Conservation (phyloP, 495 filamentous ascomycete genomes). For the Aspergillus homomorphus region DNA sequence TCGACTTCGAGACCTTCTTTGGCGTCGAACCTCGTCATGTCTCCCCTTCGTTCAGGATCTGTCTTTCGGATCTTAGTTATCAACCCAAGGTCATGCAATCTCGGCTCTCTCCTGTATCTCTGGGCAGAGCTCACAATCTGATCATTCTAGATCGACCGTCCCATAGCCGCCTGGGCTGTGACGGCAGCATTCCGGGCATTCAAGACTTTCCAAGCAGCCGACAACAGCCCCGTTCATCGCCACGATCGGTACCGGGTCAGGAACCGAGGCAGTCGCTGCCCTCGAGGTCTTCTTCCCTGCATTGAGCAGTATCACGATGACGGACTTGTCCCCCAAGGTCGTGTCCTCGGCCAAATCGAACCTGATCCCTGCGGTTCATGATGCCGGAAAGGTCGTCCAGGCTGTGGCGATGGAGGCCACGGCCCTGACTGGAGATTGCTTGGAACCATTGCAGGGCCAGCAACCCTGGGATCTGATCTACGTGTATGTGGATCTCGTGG, state of each 20-base stretch:
- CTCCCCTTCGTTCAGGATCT: not conserved
- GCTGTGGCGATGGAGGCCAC: not conserved
- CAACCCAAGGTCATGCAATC: not conserved
- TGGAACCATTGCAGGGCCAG: not conserved
- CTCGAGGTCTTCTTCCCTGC: conserved; percentile 1
- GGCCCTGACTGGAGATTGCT: not conserved
- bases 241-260: not conserved
- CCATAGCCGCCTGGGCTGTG: not conserved
- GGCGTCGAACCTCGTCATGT: not conserved
- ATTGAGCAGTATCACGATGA: not conserved
- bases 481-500: not conserved
- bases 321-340: not conserved
- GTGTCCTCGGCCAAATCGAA: not conserved
- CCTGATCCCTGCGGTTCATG: not conserved
- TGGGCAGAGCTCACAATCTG: too few relatives aligned
- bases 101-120: not conserved
- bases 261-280: not conserved
- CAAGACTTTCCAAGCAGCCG: not conserved
- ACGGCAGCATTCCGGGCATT: not conserved
- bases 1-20: not conserved
- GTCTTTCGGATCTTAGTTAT: not conserved
- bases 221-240: not conserved
- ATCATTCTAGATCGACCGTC: not conserved
- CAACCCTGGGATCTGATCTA: not conserved
- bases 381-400: not conserved